Evolutionary conservation across 2,329 filamentous ascomycete genomes (phyloP).

Genomic region (Epichloe coenophiala): DNA sequence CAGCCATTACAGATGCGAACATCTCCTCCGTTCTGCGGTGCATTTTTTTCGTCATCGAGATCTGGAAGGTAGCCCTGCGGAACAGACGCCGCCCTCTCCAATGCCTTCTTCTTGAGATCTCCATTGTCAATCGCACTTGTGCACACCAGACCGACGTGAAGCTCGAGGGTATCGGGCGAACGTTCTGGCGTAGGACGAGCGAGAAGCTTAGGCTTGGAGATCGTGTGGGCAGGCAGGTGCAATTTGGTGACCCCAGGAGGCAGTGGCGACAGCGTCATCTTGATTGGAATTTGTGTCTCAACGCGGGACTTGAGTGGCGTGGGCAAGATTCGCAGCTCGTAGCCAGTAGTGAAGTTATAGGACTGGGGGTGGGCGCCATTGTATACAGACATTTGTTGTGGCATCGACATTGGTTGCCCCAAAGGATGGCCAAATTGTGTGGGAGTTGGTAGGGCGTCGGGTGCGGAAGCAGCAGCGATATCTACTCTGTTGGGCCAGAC

Average conservation of each 20-base stretch:
- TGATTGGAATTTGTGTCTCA: conserved; percentile 89
- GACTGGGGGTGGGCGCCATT: conserved; percentile 11
- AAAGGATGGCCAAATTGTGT: conserved; percentile 13
- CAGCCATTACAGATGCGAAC: conserved; percentile 88
- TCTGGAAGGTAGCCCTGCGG: conserved; percentile 23
- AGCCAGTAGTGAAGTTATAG: conserved; percentile 21
- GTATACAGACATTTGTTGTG: conserved; percentile 16
- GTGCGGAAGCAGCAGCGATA: conserved; percentile 10
- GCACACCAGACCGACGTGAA: conserved; percentile 74
- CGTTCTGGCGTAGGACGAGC: conserved; percentile 56
- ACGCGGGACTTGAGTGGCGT: conserved; percentile 77
- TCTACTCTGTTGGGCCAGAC: conserved; percentile 24
- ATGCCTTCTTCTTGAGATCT: conserved; percentile 51
- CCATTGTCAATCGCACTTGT: conserved; percentile 79
- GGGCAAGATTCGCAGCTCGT: conserved; percentile 45
- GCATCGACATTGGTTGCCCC: conserved; percentile 6
- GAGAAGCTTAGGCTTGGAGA: conserved; percentile 86
- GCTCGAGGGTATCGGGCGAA: conserved; percentile 61
- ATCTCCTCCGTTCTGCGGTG: conserved; percentile 75
- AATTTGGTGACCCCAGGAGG: conserved; percentile 66
- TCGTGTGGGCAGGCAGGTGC: conserved; percentile 77
- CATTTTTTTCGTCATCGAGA: conserved; percentile 48
- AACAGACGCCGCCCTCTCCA: conserved; percentile 37
- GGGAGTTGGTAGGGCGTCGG: conserved; percentile 13
- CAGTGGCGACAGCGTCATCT: conserved; percentile 62